phyloP scores from a whole-genome alignment of 1,284 basidiomycete genomes.

The Marasmius tenuissimus region DNA sequence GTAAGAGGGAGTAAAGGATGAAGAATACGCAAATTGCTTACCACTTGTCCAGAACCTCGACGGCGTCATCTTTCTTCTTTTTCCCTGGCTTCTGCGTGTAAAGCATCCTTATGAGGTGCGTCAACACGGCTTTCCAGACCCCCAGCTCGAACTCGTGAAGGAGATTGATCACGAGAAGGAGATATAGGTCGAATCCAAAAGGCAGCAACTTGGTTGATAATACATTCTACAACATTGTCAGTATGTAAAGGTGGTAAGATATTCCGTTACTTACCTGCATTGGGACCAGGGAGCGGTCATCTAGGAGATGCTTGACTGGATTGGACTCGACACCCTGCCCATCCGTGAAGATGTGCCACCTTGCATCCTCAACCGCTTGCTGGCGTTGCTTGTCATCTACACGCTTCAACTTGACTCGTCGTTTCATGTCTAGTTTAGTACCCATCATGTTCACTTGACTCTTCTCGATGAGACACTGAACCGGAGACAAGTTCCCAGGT shows the following conservation, averaged over 20 bases:
- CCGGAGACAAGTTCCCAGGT: conserved; percentile 27
- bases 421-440: conserved; percentile 16
- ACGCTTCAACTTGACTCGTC: background rate
- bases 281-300: too few species aligned
- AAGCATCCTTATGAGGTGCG: conserved; percentile 24
- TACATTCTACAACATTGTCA: too few species aligned
- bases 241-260: too few species aligned
- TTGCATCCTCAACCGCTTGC: background rate
- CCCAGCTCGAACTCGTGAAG: conserved; percentile 19
- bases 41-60: conserved; percentile 12
- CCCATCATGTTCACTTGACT: conserved; percentile 20
- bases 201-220: conserved; percentile 8
- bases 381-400: conserved; percentile 10
- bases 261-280: too few species aligned
- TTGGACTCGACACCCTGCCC: conserved; percentile 10
- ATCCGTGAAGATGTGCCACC: conserved; percentile 16
- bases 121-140: conserved; percentile 25
- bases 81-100: too few species aligned
- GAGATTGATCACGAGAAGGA: background rate
- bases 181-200: conserved; percentile 16
- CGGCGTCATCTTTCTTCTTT: too few species aligned
- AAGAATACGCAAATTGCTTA: too few species aligned
- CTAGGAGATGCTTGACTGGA: conserved; percentile 2
- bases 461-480: conserved; percentile 23
- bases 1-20: too few species aligned